A percentile compares a stretch with the other conserved stretches of the same genome.
phyloP scores from a whole-genome alignment of 1,284 basidiomycete genomes.

The Cryptococcus jaspeensis region DNA sequence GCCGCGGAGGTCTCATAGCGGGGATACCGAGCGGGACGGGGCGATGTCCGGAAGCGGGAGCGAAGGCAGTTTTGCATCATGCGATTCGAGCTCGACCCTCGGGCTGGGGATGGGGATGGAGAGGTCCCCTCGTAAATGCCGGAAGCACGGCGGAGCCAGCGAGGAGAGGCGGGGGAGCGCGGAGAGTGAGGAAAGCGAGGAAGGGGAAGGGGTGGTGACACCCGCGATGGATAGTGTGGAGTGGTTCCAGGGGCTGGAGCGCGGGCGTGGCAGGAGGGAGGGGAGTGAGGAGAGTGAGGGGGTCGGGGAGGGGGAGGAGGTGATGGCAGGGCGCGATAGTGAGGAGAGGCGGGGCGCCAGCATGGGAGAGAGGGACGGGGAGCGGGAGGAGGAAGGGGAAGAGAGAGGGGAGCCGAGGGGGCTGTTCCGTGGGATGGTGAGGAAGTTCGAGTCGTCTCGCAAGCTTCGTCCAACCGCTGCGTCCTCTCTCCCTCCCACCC shows the following conservation, averaged over 20 bases:
- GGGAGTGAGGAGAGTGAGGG: background rate
- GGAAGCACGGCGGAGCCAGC: background rate
- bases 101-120: no score
- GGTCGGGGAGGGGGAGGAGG: background rate
- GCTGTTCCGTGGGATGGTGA: background rate
- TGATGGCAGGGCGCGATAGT: background rate
- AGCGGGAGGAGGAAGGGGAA: conserved; percentile 6
- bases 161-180: conserved; percentile 13
- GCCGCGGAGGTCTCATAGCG: no score
- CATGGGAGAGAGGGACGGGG: no score
- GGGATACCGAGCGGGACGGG: no score
- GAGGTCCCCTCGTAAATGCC: no score
- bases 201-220: conserved; percentile 1
- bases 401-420: conserved; percentile 2
- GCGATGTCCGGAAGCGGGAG: background rate
- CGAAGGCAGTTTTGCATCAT: background rate
- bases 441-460: background rate
- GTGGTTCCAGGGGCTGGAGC: background rate
- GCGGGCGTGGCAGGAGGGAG: background rate
- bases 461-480: background rate
- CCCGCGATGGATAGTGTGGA: background rate
- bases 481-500: background rate
- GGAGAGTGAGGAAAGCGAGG: background rate
- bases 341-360: no score
- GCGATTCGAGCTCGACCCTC: background rate